Base-by-base conservation (phyloP, 345 rosid genomes). In the Hibiscus tridactylites region DNA sequence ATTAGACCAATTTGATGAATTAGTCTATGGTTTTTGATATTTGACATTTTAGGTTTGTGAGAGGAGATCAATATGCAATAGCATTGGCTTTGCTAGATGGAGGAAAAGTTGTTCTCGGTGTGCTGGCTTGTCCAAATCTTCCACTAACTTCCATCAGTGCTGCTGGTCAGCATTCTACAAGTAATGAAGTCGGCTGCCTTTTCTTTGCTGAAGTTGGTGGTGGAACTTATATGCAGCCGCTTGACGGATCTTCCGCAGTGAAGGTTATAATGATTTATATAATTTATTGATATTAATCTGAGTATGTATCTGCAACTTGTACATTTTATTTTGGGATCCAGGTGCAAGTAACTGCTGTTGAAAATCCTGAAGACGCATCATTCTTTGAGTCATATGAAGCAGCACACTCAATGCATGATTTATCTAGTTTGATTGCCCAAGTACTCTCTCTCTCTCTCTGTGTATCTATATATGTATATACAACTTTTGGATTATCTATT, bases 61-160 rank as follows among this genome's bases (percentile, higher is more conserved):
- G 98, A 77, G 98, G 98, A 75, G 97, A 81, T 78, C 99, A 95
- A 73, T 95, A 95, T 63, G 99, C 94, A 63, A 85, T 95, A 78
- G 99, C 99, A 12, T 76, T 92, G 65, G 99, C 86, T 26, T 78
- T 95, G 83, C 86, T 95, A 11, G 98, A 92, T 71, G 83, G 86
- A 80, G 99, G 99, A 71, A 84, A 88, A 86, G 97, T 95, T 31
- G 96, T 92, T 21, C 79, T 92, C 78, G 99, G 98, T 78, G 96
- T 86, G 71, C 80, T 94, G 67, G 97, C 95, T 80, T 91, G 98
- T 77, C 98, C 98, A 21, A 94, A 90, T 83, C 96, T 94, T 81
- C 91, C 96, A 3, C 82, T 87, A 72, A 77, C 88, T 52, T 84
- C 90, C 71, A 80, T 87, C 73, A 77, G 76, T 3, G 68, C 13